Evolutionary conservation across 2,329 filamentous ascomycete species (phyloP), one percentile per base, ranked within the genome.

Genomic region (Paracoccidioides brasiliensis): DNA sequence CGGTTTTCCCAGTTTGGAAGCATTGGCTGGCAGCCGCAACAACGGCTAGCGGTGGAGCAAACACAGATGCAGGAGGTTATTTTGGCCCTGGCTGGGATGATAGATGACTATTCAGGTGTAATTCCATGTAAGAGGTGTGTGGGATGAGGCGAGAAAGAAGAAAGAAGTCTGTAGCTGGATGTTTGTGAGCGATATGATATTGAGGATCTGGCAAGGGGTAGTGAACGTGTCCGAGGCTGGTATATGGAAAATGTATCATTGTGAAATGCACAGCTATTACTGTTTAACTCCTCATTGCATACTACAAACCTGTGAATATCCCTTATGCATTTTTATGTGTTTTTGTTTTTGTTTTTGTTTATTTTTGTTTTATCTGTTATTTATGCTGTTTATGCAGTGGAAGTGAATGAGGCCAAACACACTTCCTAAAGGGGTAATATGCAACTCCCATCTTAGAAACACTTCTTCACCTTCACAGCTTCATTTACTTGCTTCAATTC

Each of bases 1-100:
- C 51, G 48, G 60, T 73, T 93, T 22, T 28, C 74, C 79, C 0
- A 77, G 75, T 54, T 68, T 88, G 8, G 80, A 81, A 35, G 75
- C 78, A 6, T 74, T 91, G 15, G 75, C 70, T 91, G 15, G 75
- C 70, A 4, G 63, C 64, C 5, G 63, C 68, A 61, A 64, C 49
- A 38, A 66, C 50, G 57, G 61, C 10, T 53, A 62, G 15, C 48
- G 59, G 45, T 55, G 60, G 5, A 56, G 64, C 28, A 48, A 63
- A 56, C 28, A 56, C 5, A 57, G 56, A 48, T 54, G 61, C 51
- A 45, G 63, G 42, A 53, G 53, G 57, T 57, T 42, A 63, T 62
- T 40, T 62, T 49, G 50, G 60, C 58, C 54, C 58, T 63, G 50
- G 66, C 64, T 59, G 58, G 63, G 53, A 63, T 60, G 9, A 66